Conservation (phyloP, 257 asterid species). For the Paraleonurus japonicus region DNA sequence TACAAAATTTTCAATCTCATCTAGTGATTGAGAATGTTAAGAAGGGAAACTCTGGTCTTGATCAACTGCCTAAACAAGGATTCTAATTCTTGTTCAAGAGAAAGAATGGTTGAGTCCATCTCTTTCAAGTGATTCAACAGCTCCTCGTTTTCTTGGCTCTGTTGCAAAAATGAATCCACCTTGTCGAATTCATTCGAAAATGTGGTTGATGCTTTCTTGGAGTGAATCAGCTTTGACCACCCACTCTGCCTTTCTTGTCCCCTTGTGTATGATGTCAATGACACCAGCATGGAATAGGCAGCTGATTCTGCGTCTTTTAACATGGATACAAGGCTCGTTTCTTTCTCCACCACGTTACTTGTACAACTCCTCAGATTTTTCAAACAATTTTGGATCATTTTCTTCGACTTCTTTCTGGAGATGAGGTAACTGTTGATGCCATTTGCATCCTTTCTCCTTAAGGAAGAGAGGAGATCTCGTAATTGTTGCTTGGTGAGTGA, state of each 20-base stretch:
- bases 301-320: constrained; percentile 33
- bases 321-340: background rate
- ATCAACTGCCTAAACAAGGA: background rate
- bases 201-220: constrained; percentile 19
- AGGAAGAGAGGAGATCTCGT: constrained; percentile 33
- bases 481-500: constrained; percentile 20
- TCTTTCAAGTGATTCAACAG: constrained; percentile 3
- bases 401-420: constrained; percentile 24
- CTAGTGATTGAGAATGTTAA: background rate
- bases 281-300: constrained; percentile 23
- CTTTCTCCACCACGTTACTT: background rate
- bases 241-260: constrained; percentile 27
- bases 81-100: background rate
- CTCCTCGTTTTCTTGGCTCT: constrained; percentile 12
- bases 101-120: background rate
- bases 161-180: constrained; percentile 24
- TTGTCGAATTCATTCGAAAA: constrained; percentile 2
- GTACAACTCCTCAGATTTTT: constrained; percentile 19
- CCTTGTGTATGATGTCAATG: constrained; percentile 19
- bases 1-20: background rate
- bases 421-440: constrained; percentile 17
- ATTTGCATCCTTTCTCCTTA: constrained; percentile 28
- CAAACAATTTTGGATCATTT: constrained; percentile 28
- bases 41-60: constrained; percentile 19
- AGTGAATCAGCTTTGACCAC: constrained; percentile 29